These are phyloP conservation scores for Sclerotinia minor DNA, from an alignment of 2,329 filamentous ascomycete genomes.

Conservation along the genomic window DNA sequence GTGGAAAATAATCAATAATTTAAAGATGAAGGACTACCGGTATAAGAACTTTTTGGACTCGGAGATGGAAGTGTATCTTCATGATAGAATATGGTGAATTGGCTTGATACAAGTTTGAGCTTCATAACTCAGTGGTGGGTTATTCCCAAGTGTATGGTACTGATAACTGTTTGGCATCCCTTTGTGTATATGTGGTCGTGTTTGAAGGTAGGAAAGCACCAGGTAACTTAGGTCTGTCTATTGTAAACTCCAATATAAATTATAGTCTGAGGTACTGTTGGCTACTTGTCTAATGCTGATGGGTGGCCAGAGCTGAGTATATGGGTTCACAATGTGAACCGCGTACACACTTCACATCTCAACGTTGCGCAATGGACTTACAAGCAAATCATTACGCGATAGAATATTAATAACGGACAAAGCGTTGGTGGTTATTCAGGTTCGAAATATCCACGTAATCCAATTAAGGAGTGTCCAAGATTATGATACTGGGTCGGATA, in stretches of 20 bases:
- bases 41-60: neutral
- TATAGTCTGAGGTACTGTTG: neutral
- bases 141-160: neutral
- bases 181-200: neutral
- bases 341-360: neutral
- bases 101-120: neutral
- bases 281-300: conserved; percentile 1
- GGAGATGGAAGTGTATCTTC: neutral
- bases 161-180: neutral
- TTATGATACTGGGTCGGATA: neutral
- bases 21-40: neutral
- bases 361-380: too few species aligned
- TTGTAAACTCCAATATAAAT: neutral
- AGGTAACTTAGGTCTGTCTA: neutral
- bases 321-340: neutral
- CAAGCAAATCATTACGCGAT: neutral
- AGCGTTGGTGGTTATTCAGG: neutral
- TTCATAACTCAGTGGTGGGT: neutral
- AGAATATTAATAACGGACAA: too few species aligned
- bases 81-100: neutral
- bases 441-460: neutral
- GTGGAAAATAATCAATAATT: neutral
- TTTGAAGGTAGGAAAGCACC: neutral
- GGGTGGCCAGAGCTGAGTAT: too few species aligned
- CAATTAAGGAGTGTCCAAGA: neutral